Conservation (phyloP, 2,329 filamentous ascomycete species). For the Cladosporium sp. region DNA sequence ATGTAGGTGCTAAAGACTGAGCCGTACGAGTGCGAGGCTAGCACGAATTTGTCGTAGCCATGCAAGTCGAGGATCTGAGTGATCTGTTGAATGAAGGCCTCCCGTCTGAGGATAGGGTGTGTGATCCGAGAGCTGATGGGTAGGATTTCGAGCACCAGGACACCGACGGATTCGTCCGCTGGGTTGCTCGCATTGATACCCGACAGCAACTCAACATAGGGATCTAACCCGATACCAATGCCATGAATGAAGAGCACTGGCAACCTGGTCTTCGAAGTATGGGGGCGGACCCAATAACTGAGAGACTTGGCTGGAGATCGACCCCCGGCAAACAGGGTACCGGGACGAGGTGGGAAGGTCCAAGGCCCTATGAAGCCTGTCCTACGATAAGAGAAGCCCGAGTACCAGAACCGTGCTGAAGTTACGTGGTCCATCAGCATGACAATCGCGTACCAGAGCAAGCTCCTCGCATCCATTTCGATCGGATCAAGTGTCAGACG, state of each 20-base stretch:
- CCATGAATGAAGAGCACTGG: conserved; percentile 66
- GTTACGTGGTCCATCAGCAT: conserved; percentile 46
- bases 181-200: conserved; percentile 37
- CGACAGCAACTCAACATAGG: conserved; percentile 53
- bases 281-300: conserved; percentile 61
- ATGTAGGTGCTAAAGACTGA: conserved; percentile 58
- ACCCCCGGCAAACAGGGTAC: conserved; percentile 41
- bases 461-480: conserved; percentile 40
- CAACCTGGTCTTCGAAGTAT: conserved; percentile 50
- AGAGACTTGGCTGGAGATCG: conserved; percentile 46
- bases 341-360: conserved; percentile 55
- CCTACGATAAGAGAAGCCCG: conserved; percentile 23
- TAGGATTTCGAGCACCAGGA: conserved; percentile 61
- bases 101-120: conserved; percentile 43
- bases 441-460: conserved; percentile 56
- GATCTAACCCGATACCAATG: conserved; percentile 61
- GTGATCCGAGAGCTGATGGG: conserved; percentile 60
- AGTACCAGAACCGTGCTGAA: conserved; percentile 17
- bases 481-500: conserved; percentile 62
- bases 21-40: conserved; percentile 58
- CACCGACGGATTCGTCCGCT: conserved; percentile 46
- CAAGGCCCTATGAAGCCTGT: conserved; percentile 26
- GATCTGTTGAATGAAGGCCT: conserved; percentile 53
- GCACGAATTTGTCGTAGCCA: conserved; percentile 51
- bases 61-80: conserved; percentile 52